Evolutionary conservation across 345 rosid genomes (phyloP), one percentile per base, ranked within the genome.

Genomic region (Populus alba): DNA sequence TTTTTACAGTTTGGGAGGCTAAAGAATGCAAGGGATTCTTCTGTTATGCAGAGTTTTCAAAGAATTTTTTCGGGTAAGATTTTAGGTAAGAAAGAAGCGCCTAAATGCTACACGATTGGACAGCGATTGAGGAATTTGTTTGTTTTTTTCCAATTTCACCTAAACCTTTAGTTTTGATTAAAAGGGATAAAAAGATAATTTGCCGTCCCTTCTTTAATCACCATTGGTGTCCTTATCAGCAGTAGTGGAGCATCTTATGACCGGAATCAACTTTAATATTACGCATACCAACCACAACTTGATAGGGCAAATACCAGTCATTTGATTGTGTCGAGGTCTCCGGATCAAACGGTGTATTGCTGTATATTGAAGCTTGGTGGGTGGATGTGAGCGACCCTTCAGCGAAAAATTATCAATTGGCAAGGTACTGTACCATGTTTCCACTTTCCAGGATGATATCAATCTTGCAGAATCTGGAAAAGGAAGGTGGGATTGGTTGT

Each of bases 161-260:
- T 23, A 3, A n/a, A n/a, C 9, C 8, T 23, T 9, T 39, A 7
- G 27, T 41, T 69, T 69, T 22, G 47, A 39, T 23, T n/a, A 2
- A 7, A 29, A 53, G 43, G 25, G 45, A 17, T 6, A 18, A 11
- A 12, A 27, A 43, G 27, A 69, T n/a, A 38, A 70, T 17, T 12
- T 20, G 73, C 33, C 49, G 68, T 12, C 49, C 23, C 55, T 20
- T 70, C 22, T 31, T 68, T 67, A n/a, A 39, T 31, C 51, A 76
- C 87, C 83, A 62, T 51, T 66, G 45, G 70, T 45, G 85, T 84
- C 84, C 5, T 41, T 66, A 55, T 79, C 81, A 20, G 17, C 51
- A 47, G 55, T 17, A 65, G 83, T 81, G 84, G 85, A 59, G 82
- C 84, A 80, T 86, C 81, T 75, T 71, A 23, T 20, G 12, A 43